Evolutionary conservation across 495 filamentous ascomycete species (phyloP), one percentile per base, ranked within the genome.

Genomic region (Chlorociboria aeruginascens): DNA sequence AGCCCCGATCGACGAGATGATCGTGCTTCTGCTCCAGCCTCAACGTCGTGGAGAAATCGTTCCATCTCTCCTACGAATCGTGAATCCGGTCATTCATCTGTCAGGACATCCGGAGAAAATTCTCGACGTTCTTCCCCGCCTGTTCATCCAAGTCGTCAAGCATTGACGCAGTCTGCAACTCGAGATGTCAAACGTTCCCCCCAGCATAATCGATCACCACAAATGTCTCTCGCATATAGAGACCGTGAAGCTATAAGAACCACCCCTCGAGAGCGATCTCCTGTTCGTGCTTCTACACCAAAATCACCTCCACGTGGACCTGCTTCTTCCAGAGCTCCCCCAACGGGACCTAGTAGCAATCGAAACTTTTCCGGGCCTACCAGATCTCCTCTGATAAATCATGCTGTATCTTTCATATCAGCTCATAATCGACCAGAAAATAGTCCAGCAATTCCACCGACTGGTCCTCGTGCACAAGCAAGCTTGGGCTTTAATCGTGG

Each of bases 101-200:
- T 37, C 38, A 49, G 55, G 46, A 57, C 55, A 20, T 61, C 58
- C 10, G 46, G 42, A 20, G 57, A 40, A 32, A 57, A 43, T 11
- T 61, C 58, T 41, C 55, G 57, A 31, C 54, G 54, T 28, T 60
- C 57, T n/a, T 60, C 57, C 1, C 57, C 57, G 12, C 57, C 48
- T 17, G 33, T 50, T 31, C 57, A 56, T 40, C 48, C 50, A 28
- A 49, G 51, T 3, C 37, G 53, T 30, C 8, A 47, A 8, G 35
- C 46, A 25, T n/a, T 51, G 10, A 46, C 53, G 17, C 57, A 59
- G 49, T n/a, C 40, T 7, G 20, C 34, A 31, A 28, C 31, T 8
- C 48, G 49, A 25, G 51, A 55, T 14, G 14, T 45, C 12, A 37
- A 51, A 50, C 39, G 57, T 8, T 60, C 54, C 14, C 51, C 55